Evolutionary conservation across 371 early-diverging fungal genomes (phyloP).

Genomic region (Mucor velutinosus): DNA sequence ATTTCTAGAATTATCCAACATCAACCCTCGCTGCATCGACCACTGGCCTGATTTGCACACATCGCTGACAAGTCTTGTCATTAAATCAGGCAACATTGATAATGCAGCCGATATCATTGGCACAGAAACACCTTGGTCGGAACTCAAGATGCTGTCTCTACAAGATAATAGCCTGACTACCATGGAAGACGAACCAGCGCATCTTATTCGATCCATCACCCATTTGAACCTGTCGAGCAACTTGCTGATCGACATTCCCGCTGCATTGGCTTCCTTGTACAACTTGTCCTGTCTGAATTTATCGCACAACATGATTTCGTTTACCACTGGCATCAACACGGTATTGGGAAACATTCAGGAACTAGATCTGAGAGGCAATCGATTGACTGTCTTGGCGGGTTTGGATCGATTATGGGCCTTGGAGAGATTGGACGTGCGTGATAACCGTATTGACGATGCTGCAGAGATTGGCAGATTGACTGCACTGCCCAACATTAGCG

Average conservation of each 20-base stretch:
- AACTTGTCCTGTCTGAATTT: constrained; percentile 65
- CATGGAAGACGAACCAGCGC: constrained; percentile 47
- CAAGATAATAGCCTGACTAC: constrained; percentile 63
- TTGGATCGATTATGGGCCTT: constrained; percentile 73
- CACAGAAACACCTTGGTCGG: constrained; percentile 37
- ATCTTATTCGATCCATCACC: constrained; percentile 45
- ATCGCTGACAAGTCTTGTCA: constrained; percentile 46
- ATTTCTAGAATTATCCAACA: constrained; percentile 54
- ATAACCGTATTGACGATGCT: constrained; percentile 65
- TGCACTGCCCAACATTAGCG: constrained; percentile 57
- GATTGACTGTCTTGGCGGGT: constrained; percentile 64
- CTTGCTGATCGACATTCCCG: constrained; percentile 63
- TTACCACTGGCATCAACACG: constrained; percentile 62
- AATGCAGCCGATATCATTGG: constrained; percentile 24
- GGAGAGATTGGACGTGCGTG: constrained; percentile 68
- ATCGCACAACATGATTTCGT: constrained; percentile 66
- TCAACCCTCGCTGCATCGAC: constrained; percentile 50
- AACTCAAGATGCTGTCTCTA: constrained; percentile 54
- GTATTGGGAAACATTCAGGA: constrained; percentile 68
- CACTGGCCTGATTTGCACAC: constrained; percentile 50
- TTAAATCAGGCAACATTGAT: constrained; percentile 48
- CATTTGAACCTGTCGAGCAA: constrained; percentile 71
- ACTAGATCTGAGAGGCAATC: constrained; percentile 68
- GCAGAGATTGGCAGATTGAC: constrained; percentile 62
- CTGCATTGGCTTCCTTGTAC: constrained; percentile 56